phyloP scores from a whole-genome alignment of 768 basidiomycete species.

The Exidia glandulosa region DNA sequence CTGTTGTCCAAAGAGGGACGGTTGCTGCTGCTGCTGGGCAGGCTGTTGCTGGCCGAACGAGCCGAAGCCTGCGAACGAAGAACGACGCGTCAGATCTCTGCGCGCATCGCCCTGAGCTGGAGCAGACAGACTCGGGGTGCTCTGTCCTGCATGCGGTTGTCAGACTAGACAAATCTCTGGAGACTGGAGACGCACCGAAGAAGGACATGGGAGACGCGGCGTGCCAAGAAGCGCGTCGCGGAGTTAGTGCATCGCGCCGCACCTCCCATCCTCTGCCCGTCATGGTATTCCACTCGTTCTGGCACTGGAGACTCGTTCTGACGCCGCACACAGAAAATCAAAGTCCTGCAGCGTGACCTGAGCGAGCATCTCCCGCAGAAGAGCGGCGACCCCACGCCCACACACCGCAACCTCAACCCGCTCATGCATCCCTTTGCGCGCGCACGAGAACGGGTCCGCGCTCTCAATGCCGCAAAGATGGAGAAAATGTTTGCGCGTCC shows the following conservation, averaged over 20 bases:
- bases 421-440: slow-evolving; percentile 92
- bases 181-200: neutral
- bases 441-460: slow-evolving; percentile 86
- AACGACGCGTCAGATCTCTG: neutral
- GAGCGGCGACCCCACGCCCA: slow-evolving; percentile 77
- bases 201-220: neutral
- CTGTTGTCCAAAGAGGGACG: slow-evolving; percentile 16
- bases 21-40: no score
- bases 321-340: slow-evolving; percentile 59
- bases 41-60: no score
- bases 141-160: neutral
- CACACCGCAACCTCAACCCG: slow-evolving; percentile 85
- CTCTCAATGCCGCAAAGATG: slow-evolving; percentile 92
- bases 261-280: neutral
- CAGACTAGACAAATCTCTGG: neutral
- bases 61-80: neutral
- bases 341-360: slow-evolving; percentile 75
- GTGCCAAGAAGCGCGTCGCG: neutral
- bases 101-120: neutral
- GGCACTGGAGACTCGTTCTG: neutral
- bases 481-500: slow-evolving; percentile 98
- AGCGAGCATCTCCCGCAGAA: slow-evolving; percentile 60
- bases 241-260: neutral
- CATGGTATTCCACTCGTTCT: neutral
- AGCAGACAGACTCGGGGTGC: neutral